Percentiles rank a stretch among this genome's conserved stretches.
These are phyloP conservation scores for Colletotrichum sp. DNA, from an alignment of 2,329 filamentous ascomycete genomes.

Conservation along the genomic window DNA sequence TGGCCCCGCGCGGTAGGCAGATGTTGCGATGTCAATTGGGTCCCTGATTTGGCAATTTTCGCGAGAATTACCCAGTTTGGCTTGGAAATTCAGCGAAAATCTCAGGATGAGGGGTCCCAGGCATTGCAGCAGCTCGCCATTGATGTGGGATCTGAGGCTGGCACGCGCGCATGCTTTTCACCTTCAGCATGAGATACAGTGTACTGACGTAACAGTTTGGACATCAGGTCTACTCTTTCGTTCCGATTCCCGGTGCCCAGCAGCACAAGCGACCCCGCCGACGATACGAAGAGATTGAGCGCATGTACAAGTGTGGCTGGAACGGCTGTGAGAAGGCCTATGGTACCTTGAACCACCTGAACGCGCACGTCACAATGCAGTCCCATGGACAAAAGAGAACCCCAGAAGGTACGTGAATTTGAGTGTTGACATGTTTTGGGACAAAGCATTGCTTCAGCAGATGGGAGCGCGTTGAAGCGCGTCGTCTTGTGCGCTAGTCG, in stretches of 20 bases:
- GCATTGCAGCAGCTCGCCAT: no score
- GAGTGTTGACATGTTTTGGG: not conserved
- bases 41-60: not conserved
- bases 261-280: constrained; percentile 95
- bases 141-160: not conserved
- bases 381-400: constrained; percentile 94
- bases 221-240: constrained; percentile 90
- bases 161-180: not conserved
- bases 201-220: constrained; percentile 24
- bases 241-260: constrained; percentile 94
- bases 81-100: not conserved
- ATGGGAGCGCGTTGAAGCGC: not conserved
- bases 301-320: constrained; percentile 99
- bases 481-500: not conserved
- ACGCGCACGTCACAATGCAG: constrained; percentile 99
- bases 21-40: not conserved
- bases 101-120: not conserved
- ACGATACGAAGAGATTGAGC: constrained; percentile 97
- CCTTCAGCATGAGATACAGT: not conserved
- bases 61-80: not conserved
- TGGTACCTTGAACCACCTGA: constrained; percentile 94
- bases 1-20: not conserved
- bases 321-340: constrained; percentile 99
- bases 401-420: constrained; percentile 84
- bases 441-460: not conserved